A percentile compares a stretch with the other conserved stretches of the same genome.
Evolutionary conservation across 306 rosid genomes (phyloP).

Genomic region (Quercus engelmannii): DNA sequence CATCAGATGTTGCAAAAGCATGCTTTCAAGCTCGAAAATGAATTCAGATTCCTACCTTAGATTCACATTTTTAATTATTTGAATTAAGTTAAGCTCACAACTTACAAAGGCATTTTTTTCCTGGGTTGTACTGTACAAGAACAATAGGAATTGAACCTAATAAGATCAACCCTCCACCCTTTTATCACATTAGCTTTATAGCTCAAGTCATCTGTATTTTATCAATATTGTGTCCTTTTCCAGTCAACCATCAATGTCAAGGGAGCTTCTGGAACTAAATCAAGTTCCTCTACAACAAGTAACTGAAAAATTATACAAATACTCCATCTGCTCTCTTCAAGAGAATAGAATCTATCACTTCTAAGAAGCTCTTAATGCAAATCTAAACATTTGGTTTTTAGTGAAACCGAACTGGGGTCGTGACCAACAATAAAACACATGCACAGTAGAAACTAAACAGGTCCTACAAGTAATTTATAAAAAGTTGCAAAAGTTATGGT

Average conservation of each 20-base stretch:
- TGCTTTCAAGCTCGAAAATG: not conserved
- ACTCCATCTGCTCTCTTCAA: not conserved
- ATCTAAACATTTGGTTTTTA: not conserved
- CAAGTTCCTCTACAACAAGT: not conserved
- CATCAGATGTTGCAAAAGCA: constrained; percentile 3
- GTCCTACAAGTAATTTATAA: not conserved
- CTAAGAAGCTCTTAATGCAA: not conserved
- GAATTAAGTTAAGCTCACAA: not conserved
- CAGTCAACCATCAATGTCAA: not conserved
- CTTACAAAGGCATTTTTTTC: not conserved
- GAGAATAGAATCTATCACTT: not conserved
- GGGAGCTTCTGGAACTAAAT: not conserved
- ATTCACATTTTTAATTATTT: not conserved
- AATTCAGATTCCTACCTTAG: not conserved
- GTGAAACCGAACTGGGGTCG: not conserved
- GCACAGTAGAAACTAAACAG: not conserved
- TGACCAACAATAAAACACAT: not conserved
- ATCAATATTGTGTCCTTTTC: not conserved
- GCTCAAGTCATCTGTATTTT: not conserved
- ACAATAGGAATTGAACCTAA: not conserved
- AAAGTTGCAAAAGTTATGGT: not conserved
- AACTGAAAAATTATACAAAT: not conserved
- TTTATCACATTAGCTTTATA: not conserved
- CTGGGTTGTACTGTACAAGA: not conserved
- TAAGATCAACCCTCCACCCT: not conserved